Evolutionary conservation across 2,329 filamentous ascomycete species (phyloP).

Genomic region (Aspergillus ochraceoroseus): DNA sequence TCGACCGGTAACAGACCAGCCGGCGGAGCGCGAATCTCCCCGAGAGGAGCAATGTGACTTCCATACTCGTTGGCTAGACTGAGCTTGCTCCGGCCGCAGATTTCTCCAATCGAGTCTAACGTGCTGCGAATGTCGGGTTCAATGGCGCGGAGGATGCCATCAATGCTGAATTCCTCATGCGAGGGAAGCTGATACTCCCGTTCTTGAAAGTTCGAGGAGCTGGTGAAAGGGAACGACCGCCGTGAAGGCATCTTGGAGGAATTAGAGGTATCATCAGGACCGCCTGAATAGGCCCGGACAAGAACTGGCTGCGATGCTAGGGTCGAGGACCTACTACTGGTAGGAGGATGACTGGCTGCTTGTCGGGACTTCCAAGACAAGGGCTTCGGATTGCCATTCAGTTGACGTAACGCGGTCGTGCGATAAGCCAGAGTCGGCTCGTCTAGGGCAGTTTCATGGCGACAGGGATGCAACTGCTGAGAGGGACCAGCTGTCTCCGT

Average conservation of each 20-base stretch:
- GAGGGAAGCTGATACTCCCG: conserved; percentile 41
- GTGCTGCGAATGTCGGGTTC: conserved; percentile 56
- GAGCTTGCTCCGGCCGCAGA: conserved; percentile 57
- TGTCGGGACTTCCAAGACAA: conserved; percentile 27
- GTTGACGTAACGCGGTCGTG: conserved; percentile 32
- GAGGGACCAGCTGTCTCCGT: conserved; percentile 21
- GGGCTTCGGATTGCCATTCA: conserved; percentile 27
- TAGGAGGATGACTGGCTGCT: conserved; percentile 19
- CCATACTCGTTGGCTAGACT: conserved; percentile 60
- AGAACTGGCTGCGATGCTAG: conserved; percentile 43
- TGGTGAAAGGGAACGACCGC: conserved; percentile 30
- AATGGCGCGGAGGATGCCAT: conserved; percentile 52
- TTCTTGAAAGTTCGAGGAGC: conserved; percentile 21
- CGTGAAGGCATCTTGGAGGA: conserved; percentile 33
- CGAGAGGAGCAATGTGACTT: conserved; percentile 57
- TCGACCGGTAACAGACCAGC: conserved; percentile 41
- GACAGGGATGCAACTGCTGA: conserved; percentile 24
- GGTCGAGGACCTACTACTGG: conserved; percentile 24
- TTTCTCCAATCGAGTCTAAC: conserved; percentile 59
- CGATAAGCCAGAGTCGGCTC: conserved; percentile 32
- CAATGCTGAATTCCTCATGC: conserved; percentile 53
- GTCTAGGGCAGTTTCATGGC: conserved; percentile 27
- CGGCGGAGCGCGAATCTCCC: conserved; percentile 48
- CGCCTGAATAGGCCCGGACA: conserved; percentile 41
- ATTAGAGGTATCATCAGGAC: conserved; percentile 29